Percentiles rank a stretch among this genome's conserved stretches.
Conservation (phyloP, 2,329 filamentous ascomycete genomes). For the Trichoderma aggressivum region DNA sequence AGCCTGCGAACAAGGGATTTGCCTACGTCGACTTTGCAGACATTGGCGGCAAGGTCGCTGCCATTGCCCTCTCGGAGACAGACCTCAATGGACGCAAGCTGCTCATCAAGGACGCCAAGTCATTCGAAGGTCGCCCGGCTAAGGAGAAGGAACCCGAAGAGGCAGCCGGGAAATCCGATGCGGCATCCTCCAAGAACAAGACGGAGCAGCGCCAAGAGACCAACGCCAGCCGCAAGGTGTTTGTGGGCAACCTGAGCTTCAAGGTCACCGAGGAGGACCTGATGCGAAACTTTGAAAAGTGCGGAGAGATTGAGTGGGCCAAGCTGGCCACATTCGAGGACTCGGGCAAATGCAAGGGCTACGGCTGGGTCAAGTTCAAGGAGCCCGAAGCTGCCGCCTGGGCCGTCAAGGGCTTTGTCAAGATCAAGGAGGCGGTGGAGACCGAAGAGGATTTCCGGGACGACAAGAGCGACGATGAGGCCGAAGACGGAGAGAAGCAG, state of each 20-base stretch:
- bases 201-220: conserved; percentile 38
- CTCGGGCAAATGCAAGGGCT: conserved; percentile 96
- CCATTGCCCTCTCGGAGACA: conserved; percentile 81
- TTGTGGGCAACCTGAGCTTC: conserved; percentile 87
- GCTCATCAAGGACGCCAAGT: conserved; percentile 89
- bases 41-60: conserved; percentile 67
- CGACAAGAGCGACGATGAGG: conserved; percentile 37
- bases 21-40: conserved; percentile 91
- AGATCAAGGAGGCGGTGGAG: conserved; percentile 63
- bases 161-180: conserved; percentile 27
- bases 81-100: conserved; percentile 73
- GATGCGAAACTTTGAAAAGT: conserved; percentile 76
- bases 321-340: conserved; percentile 96
- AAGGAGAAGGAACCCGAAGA: conserved; percentile 48
- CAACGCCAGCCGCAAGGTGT: conserved; percentile 76
- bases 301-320: conserved; percentile 76
- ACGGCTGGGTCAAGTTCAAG: conserved; percentile 90
- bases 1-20: conserved; percentile 77
- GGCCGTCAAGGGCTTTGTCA: conserved; percentile 73
- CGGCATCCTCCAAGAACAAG: conserved; percentile 32
- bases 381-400: conserved; percentile 68
- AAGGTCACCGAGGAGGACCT: conserved; percentile 78
- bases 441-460: conserved; percentile 60
- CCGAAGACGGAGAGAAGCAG: conserved; percentile 41
- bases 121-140: conserved; percentile 83